phyloP scores from a whole-genome alignment of 768 basidiomycete species.

The Kwoniella bestiolae region DNA sequence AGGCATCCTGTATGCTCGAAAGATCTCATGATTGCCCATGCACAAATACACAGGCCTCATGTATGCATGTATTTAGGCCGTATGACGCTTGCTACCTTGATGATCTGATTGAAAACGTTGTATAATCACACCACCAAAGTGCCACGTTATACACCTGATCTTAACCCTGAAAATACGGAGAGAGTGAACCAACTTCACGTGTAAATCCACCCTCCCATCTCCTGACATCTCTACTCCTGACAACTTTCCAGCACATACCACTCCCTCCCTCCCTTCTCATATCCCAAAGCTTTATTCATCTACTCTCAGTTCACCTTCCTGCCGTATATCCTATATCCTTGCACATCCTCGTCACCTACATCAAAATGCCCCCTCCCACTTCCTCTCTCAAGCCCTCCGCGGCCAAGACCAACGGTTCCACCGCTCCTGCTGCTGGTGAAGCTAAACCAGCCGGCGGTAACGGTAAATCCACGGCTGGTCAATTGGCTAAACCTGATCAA shows the following conservation, averaged over 20 bases:
- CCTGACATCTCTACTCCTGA: not conserved
- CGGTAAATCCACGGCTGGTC: constrained; percentile 40
- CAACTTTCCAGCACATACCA: constrained; percentile 4
- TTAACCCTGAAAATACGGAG: constrained; percentile 8
- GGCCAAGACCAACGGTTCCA: constrained; percentile 35
- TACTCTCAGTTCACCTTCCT: not conserved
- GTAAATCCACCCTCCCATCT: not conserved
- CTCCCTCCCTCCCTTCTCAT: not conserved
- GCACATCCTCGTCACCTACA: not conserved
- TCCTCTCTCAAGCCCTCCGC: constrained; percentile 48
- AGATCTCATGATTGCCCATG: too few relatives aligned
- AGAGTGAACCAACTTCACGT: not conserved
- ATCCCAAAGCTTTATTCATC: not conserved
- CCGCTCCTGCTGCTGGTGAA: constrained; percentile 9
- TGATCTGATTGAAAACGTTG: not conserved
- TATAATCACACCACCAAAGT: not conserved
- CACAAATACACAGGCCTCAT: too few relatives aligned
- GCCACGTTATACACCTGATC: constrained; percentile 4
- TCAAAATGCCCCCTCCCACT: constrained; percentile 53
- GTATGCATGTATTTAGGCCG: too few relatives aligned
- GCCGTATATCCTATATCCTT: not conserved
- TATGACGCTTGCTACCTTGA: not conserved
- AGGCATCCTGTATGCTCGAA: too few relatives aligned
- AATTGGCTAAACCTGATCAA: constrained; percentile 75
- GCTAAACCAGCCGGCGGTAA: constrained; percentile 29